Base-by-base conservation (phyloP, 2,329 filamentous ascomycete species). In the Trichophyton verrucosum region DNA sequence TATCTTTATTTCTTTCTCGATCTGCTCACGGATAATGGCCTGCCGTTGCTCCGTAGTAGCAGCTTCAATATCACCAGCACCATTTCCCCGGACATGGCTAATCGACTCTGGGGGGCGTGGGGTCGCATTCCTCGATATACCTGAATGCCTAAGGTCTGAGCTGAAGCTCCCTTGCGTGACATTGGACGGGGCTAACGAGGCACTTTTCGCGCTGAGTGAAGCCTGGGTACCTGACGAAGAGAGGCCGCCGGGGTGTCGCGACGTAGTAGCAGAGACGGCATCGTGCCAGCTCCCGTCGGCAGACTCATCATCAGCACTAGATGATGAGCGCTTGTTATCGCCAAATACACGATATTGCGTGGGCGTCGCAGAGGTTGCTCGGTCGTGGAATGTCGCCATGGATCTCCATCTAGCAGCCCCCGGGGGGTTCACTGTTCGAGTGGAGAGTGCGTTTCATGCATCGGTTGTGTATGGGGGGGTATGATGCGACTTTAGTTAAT, bases 1-100 rank as follows among this genome's bases (percentile, higher is more conserved):
- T 72, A 99, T 97, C 79, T 97, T 97, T 77, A 91, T 86, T 76
- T 99, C 95, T 69, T 95, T 92, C 66, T 91, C 92, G 65, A 99
- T 86, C 69, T 87, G 84, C 68, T 96, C 91, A 69, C 87, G 86
- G 64, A 96, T 81, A 58, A 83, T 80, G 22, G 85, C 82, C 68
- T 96, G 84, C 46, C 85, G 82, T 73, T 90, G 85, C 72, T 95
- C 90, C 13, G 85, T 81, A 8, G 80, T 81, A 64, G 67, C 77
- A 66, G 68, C 74, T 62, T 84, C 82, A 59, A 85, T 83, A 66
- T 89, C 86, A 60, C 87, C 75, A 36, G 74, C 75, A 68, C 79
- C 70, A 65, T 71, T 73, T 3, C 69, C 68, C 64, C 71, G 64
- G 61, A 69, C 71, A 56, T 80, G 81, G 60, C 78, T 79, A 58